phyloP scores from a whole-genome alignment of 1,284 basidiomycete species.

The Tausonia pullulans region DNA sequence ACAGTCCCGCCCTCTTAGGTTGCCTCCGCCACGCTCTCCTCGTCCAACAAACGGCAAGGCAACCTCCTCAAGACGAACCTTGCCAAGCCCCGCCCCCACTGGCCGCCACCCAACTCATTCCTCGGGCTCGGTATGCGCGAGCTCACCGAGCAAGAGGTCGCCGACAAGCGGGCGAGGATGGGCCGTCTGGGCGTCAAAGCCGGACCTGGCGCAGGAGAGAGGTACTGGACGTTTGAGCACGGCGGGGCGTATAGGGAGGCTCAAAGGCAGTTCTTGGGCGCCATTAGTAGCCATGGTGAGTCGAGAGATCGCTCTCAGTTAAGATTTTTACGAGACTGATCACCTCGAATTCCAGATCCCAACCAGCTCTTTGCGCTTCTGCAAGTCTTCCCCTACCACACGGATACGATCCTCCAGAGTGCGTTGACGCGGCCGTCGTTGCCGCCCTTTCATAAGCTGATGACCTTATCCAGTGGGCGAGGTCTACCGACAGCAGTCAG shows the following conservation, averaged over 20 bases:
- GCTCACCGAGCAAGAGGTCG: constrained; percentile 47
- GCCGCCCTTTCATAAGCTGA: not conserved
- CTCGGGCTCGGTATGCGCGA: constrained; percentile 52
- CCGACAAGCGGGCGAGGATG: constrained; percentile 38
- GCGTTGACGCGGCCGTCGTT: constrained; percentile 30
- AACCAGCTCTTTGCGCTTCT: constrained; percentile 40
- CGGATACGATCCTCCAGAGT: constrained; percentile 81
- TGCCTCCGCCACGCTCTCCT: constrained; percentile 26
- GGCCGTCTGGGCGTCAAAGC: constrained; percentile 27
- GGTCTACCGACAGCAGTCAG: constrained; percentile 65
- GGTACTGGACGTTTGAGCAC: constrained; percentile 79
- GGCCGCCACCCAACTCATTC: constrained; percentile 36
- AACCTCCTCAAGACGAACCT: constrained; percentile 22
- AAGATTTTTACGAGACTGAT: not conserved
- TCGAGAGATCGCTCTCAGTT: constrained; percentile 4
- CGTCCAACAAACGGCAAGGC: constrained; percentile 5
- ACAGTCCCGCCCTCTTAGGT: constrained; percentile 4
- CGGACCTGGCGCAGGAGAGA: constrained; percentile 40
- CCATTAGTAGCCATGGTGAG: constrained; percentile 66
- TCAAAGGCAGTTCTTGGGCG: constrained; percentile 66
- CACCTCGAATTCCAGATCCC: constrained; percentile 27
- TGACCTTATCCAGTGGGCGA: constrained; percentile 32
- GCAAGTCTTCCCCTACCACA: constrained; percentile 57
- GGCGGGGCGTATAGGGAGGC: constrained; percentile 66
- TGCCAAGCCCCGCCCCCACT: constrained; percentile 29